Evolutionary conservation across 1,284 basidiomycete genomes (phyloP).

Genomic region (Paramarasmius palmivorus): DNA sequence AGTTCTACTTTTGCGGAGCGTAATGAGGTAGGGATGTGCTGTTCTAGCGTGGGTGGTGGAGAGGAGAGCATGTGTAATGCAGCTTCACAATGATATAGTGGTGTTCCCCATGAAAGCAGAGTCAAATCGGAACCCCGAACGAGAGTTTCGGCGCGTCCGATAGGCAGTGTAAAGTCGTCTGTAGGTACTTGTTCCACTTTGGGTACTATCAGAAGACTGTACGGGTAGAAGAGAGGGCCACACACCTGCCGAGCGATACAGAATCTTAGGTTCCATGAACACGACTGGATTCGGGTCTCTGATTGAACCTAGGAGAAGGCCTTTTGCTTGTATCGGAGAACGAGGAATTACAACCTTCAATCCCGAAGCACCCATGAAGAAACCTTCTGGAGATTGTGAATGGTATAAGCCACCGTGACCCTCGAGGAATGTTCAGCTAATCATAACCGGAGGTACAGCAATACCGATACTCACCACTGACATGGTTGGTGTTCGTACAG

Average conservation of each 20-base stretch:
- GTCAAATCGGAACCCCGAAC: slow-evolving; percentile 81
- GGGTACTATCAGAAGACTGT: slow-evolving; percentile 4
- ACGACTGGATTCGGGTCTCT: slow-evolving; percentile 92
- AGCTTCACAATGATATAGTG: slow-evolving; percentile 87
- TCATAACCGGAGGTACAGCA: neutral
- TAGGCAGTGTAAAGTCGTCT: slow-evolving; percentile 83
- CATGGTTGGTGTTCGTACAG: slow-evolving; percentile 87
- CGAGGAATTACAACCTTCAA: slow-evolving; percentile 89
- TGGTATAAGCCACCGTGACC: slow-evolving; percentile 95
- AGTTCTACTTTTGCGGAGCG: slow-evolving; percentile 81
- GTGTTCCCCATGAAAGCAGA: slow-evolving; percentile 89
- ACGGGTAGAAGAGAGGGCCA: slow-evolving; percentile 1
- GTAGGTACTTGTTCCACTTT: slow-evolving; percentile 89
- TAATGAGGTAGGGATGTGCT: slow-evolving; percentile 69
- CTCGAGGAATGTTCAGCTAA: slow-evolving; percentile 18
- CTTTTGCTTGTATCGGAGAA: slow-evolving; percentile 94
- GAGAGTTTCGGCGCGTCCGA: slow-evolving; percentile 79
- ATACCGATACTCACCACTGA: slow-evolving; percentile 57
- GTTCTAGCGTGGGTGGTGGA: slow-evolving; percentile 68
- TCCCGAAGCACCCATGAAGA: slow-evolving; percentile 89
- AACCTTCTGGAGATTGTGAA: slow-evolving; percentile 93
- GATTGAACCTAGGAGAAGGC: slow-evolving; percentile 82
- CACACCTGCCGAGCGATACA: slow-evolving; percentile 79
- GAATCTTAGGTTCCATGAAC: slow-evolving; percentile 93
- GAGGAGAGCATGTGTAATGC: slow-evolving; percentile 67